Percentiles rank a stretch among this genome's conserved stretches.
Evolutionary conservation across 768 basidiomycete genomes (phyloP).

Genomic region (Kwoniella dendrophila): DNA sequence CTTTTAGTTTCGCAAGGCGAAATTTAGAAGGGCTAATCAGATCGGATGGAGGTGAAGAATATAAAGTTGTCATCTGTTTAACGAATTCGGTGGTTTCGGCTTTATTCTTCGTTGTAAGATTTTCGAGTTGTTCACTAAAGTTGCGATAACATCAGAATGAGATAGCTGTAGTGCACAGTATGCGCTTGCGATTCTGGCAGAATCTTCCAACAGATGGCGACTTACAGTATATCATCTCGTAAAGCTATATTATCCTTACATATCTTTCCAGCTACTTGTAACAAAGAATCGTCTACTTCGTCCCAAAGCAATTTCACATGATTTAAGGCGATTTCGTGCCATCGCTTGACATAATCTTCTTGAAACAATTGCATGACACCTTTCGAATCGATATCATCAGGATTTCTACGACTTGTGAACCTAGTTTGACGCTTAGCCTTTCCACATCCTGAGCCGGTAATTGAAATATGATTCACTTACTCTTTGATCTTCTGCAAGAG

Average conservation of each 20-base stretch:
- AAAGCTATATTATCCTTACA: not conserved
- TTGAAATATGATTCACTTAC: constrained; percentile 3
- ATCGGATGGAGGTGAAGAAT: not conserved
- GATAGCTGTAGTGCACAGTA: too few species aligned
- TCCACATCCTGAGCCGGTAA: not conserved
- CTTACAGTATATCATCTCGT: not conserved
- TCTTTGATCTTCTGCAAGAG: not conserved
- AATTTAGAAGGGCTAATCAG: not conserved
- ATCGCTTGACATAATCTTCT: not conserved
- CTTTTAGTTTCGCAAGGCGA: not conserved
- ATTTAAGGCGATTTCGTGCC: not conserved
- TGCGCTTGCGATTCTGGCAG: not conserved
- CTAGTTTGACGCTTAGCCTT: not conserved
- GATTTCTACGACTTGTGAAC: constrained; percentile 8
- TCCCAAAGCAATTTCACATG: constrained; percentile 8
- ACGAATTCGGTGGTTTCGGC: not conserved
- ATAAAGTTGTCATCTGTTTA: not conserved
- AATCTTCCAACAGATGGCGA: not conserved
- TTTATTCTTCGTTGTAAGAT: not conserved
- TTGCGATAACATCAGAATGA: too few species aligned
- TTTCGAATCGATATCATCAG: not conserved
- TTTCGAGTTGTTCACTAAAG: not conserved
- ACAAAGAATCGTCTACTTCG: not conserved
- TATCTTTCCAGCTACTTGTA: not conserved
- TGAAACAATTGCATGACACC: not conserved